Base-by-base conservation (phyloP, 1,284 basidiomycete species). In the Amylostereum areolatum region DNA sequence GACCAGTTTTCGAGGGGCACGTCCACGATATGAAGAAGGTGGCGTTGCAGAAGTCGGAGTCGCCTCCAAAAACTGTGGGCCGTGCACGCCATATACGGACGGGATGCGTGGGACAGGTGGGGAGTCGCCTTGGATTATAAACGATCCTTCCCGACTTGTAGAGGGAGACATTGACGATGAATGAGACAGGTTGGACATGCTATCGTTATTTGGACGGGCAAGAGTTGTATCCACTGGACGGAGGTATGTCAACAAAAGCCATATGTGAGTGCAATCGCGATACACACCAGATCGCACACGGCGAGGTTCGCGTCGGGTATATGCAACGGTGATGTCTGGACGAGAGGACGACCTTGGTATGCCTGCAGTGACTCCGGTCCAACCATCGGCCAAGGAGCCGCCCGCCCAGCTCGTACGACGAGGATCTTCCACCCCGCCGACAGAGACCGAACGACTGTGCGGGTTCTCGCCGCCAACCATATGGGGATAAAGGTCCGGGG, bases 401-500 rank as follows among this genome's bases (percentile, higher is more conserved):
- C 57, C 64, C 27, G 53, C 51, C 44, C 64, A 49, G 24, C 25
- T 42, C 9, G 50, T 53, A 1, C 45, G n/a, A 33, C 54, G 47
- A 10, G 52, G 48, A 39, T 47, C 54, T 9, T 44, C 24, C 24
- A 18, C 27, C 8, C 24, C 29, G 8, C 9, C 6, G 5, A 39
- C 7, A 24, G 25, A 11, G 3, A 46, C 1, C n/a, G 30, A 27
- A 29, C 24, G 43, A 7, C 35, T 25, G 12, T 27, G 46, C 24
- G 37, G 9, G 18, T 45, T 48, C 24, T 47, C 50, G 27, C 24
- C 44, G 37, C 42, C 34, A 9, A 34, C 40, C 31, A 36, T 42
- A 30, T 59, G 56, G 3, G 59, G 63, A 40, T 67, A 61, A 10
- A 69, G 54, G 28, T 62, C 55, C 2, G 68, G 67, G 1, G 73